phyloP scores from a whole-genome alignment of 768 basidiomycete genomes.

The Boletus vinaceobasis region DNA sequence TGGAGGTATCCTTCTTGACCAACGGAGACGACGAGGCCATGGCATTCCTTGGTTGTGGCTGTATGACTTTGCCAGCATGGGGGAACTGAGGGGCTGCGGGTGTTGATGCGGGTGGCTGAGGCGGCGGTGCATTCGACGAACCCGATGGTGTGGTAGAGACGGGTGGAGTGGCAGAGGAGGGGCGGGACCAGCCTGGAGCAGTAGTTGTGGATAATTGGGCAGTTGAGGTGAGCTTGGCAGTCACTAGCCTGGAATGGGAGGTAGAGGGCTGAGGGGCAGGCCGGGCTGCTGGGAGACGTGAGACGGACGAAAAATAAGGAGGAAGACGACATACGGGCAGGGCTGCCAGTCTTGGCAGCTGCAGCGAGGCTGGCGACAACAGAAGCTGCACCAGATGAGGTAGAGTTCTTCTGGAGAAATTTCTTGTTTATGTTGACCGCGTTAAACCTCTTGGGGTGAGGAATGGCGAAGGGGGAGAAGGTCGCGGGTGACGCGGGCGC shows the following conservation, averaged over 20 bases:
- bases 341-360: constrained; percentile 47
- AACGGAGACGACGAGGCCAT: constrained; percentile 30
- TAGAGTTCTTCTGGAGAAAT: constrained; percentile 86
- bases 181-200: constrained; percentile 74
- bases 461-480: constrained; percentile 29
- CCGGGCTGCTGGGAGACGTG: constrained; percentile 45
- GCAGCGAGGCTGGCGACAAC: constrained; percentile 39
- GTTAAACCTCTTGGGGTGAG: constrained; percentile 81
- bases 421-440: constrained; percentile 95
- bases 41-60: constrained; percentile 51
- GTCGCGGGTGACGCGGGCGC: constrained; percentile 6
- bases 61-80: constrained; percentile 64
- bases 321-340: constrained; percentile 46
- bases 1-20: constrained; percentile 30
- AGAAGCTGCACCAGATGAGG: constrained; percentile 48
- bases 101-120: constrained; percentile 40
- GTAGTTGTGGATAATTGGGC: constrained; percentile 55
- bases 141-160: constrained; percentile 47
- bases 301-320: not conserved
- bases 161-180: constrained; percentile 69
- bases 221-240: constrained; percentile 78
- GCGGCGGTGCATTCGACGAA: constrained; percentile 42
- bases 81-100: constrained; percentile 49
- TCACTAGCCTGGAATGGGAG: constrained; percentile 78
- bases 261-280: constrained; percentile 50